Evolutionary conservation across 2,329 filamentous ascomycete genomes (phyloP), one percentile per base, ranked within the genome.

Genomic region (Aspergillus awamori): DNA sequence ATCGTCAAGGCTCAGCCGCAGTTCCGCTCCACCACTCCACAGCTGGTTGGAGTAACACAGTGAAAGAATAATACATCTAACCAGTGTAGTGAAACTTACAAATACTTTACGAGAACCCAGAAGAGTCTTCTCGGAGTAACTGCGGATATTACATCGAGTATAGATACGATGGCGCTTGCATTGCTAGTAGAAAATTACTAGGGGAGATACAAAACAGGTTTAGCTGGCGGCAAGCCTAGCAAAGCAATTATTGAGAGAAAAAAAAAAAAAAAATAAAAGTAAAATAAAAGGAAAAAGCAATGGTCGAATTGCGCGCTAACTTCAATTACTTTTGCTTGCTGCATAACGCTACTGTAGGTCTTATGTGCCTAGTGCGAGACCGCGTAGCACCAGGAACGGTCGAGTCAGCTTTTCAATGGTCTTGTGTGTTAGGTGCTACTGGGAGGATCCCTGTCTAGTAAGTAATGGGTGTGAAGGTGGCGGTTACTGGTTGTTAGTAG

Each of bases 1-100:
- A 61, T 61, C 59, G 57, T 53, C 59, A 59, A 59, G 55, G 55
- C 59, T 61, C 59, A 61, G 59, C 55, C 59, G 59, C 59, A 58
- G 55, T 41, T 48, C 13, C 13, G 49, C 54, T 58, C 59, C 54
- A 61, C 59, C 47, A 26, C 17, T 26, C 38, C 24, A n/a, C 26
- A 55, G 53, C 17, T 45, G 30, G 39, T 43, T 43, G 28, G 53
- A 55, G 38, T 30, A 30, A 30, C 8, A 30, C 4, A 30, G 8
- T 8, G 10, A 8, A 33, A 11, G 30, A 33, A 13, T 33, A 33
- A 5, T 33, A 33, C 30, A 33, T 30, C 8, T 30, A 33, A 4
- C 11, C 1, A 33, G 33, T 15, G 10, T 30, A 30, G 28, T 36
- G 33, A 36, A 36, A 36, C 11, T 36, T 36, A 36, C 33, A 36